A percentile compares a stretch with the other conserved stretches of the same genome.
Conservation (phyloP, 2,329 filamentous ascomycete genomes). For the Lachnellula willkommii region DNA sequence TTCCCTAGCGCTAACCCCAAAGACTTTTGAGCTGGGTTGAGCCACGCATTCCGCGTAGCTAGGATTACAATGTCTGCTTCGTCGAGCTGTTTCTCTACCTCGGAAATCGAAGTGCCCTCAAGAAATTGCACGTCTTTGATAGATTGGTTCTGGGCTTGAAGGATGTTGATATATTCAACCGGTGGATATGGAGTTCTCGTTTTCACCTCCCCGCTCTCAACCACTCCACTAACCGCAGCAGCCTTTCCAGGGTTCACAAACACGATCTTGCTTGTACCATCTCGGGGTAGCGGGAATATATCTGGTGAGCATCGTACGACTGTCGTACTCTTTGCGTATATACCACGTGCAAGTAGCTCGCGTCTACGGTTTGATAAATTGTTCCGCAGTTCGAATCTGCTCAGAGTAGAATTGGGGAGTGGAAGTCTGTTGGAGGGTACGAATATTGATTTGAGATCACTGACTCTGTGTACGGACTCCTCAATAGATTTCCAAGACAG, state of each 20-base stretch:
- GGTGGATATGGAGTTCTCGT: conserved; percentile 31
- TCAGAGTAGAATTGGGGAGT: conserved; percentile 7
- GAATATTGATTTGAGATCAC: conserved; percentile 34
- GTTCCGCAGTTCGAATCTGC: too few species aligned
- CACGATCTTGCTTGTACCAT: conserved; percentile 26
- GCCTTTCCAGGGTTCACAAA: conserved; percentile 36
- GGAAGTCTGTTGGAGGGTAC: conserved; percentile 23
- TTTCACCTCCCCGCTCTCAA: conserved; percentile 35
- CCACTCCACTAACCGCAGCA: conserved; percentile 33
- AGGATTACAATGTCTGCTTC: conserved; percentile 37
- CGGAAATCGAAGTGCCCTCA: conserved; percentile 28
- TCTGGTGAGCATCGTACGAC: conserved; percentile 33
- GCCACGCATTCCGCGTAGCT: conserved; percentile 36
- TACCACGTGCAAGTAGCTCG: conserved; percentile 28
- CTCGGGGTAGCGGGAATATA: conserved; percentile 30
- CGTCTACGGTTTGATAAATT: not conserved
- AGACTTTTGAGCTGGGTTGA: conserved; percentile 34
- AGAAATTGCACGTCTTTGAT: conserved; percentile 33
- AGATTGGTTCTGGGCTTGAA: conserved; percentile 27
- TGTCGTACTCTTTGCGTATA: conserved; percentile 38
- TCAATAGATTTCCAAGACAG: conserved; percentile 31
- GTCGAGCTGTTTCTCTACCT: conserved; percentile 30
- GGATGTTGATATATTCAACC: conserved; percentile 30
- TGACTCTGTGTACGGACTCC: conserved; percentile 33
- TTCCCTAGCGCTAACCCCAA: conserved; percentile 33